Evolutionary conservation across 2,329 filamentous ascomycete genomes (phyloP).

Genomic region (Aplosporella prunicola): DNA sequence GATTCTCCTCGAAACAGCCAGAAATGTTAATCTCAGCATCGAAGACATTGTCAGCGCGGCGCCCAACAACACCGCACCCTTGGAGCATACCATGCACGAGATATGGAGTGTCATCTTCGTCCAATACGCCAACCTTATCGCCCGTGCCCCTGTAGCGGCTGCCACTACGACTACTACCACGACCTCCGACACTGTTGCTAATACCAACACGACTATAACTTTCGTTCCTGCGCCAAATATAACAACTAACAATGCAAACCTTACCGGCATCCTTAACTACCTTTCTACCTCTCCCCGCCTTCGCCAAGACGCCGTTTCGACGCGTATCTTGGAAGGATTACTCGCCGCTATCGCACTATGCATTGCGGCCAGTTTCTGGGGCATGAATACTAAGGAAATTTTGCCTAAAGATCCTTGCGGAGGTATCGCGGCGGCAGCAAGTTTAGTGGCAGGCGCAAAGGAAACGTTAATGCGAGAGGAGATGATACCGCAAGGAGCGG

Average conservation of each 20-base stretch:
- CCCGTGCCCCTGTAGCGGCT: too few species aligned
- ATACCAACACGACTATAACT: too few species aligned
- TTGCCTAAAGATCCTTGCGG: slow-evolving; percentile 1
- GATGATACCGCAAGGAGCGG: background rate
- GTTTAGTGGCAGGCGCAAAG: background rate
- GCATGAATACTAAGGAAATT: background rate
- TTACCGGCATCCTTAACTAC: background rate
- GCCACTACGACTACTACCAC: too few species aligned
- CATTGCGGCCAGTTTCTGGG: background rate
- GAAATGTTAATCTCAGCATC: too few species aligned
- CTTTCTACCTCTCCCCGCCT: background rate
- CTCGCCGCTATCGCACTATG: background rate
- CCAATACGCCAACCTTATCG: background rate
- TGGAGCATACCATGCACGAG: too few species aligned
- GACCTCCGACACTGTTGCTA: too few species aligned
- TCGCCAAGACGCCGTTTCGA: background rate
- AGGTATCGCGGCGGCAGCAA: background rate
- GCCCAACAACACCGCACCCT: too few species aligned
- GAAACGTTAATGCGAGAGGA: slow-evolving; percentile 1
- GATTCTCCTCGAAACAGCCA: too few species aligned
- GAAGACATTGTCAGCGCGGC: too few species aligned
- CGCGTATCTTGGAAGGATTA: background rate
- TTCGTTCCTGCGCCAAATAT: too few species aligned
- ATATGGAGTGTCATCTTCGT: too few species aligned
- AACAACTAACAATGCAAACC: background rate